Percentiles rank a stretch among this genome's conserved stretches.
Conservation (phyloP, 2,329 filamentous ascomycete species). For the Arthroderma uncinatum region DNA sequence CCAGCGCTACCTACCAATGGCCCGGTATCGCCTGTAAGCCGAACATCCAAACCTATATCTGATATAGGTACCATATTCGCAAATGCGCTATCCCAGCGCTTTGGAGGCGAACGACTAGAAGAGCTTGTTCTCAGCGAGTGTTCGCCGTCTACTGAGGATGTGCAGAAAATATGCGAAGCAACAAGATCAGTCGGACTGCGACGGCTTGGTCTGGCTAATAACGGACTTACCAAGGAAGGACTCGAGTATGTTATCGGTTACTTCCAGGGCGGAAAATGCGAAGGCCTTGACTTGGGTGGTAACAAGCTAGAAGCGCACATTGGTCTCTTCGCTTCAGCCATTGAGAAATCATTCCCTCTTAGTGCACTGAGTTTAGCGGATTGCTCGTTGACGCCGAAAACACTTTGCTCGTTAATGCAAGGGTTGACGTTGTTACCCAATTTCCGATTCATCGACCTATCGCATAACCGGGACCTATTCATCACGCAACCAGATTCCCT, state of each 20-base stretch:
- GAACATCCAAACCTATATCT: conserved; percentile 19
- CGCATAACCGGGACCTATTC: conserved; percentile 76
- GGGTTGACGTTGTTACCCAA: conserved; percentile 56
- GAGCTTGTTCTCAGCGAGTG: conserved; percentile 76
- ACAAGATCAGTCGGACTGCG: conserved; percentile 66
- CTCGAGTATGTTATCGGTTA: conserved; percentile 67
- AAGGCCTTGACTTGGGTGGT: conserved; percentile 78
- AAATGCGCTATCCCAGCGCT: conserved; percentile 63
- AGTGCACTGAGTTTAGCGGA: conserved; percentile 79
- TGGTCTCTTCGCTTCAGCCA: conserved; percentile 23
- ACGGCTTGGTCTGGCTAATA: conserved; percentile 72
- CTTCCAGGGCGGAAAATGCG: conserved; percentile 63
- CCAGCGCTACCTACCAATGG: conserved; percentile 16
- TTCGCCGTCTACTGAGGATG: conserved; percentile 56
- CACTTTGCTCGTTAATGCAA: conserved; percentile 64
- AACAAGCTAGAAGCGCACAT: conserved; percentile 57
- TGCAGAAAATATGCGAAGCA: conserved; percentile 69
- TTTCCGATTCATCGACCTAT: conserved; percentile 83
- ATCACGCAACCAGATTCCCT: conserved; percentile 61
- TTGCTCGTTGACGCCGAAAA: conserved; percentile 64
- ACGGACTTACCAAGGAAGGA: conserved; percentile 62
- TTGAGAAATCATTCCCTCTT: conserved; percentile 42
- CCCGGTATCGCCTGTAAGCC: conserved; percentile 16
- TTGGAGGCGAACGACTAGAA: conserved; percentile 65
- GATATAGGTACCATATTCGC: conserved; percentile 58